Evolutionary conservation across 1,284 basidiomycete genomes (phyloP), one percentile per base, ranked within the genome.

Genomic region (Apiotrichum gamsii): DNA sequence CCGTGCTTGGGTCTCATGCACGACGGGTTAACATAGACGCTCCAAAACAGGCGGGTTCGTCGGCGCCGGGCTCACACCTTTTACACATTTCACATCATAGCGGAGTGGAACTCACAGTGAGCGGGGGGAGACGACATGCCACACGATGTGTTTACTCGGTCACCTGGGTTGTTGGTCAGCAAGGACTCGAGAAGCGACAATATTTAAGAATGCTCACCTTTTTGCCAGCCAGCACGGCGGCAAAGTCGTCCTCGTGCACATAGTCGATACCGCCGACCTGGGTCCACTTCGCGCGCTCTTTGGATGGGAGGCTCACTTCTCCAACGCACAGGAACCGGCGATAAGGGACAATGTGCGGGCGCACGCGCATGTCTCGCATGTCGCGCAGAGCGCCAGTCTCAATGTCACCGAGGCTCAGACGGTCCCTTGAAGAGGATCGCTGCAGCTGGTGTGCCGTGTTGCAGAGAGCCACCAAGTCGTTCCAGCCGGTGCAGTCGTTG

Each of bases 321-420:
- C 60, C 64, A 10, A 69, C 51, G 47, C 61, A 62, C 2, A 69
- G 34, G 32, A 54, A 67, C 13, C 63, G 51, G 25, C 60, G 49
- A 43, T 65, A 66, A 13, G 59, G 58, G 9, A 61, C 35, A 1
- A 61, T 14, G 44, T 67, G 57, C 6, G 62, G 60, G 32, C 57
- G 43, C 10, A 39, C 38, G 19, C 57, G 47, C 60, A 69, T 64
- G 5, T 21, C 47, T 10, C 35, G 40, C 18, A 66, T 33, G 47
- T 67, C 67, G n/a, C 43, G 39, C 14, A 64, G 18, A 19, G 59
- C 61, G 0, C 33, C 43, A 24, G 23, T 19, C 38, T 65, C 60
- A 18, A 63, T 47, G 21, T 54, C 47, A n/a, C 39, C 31, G 16
- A 55, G 35, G 6, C 25, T 28, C 8, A 28, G 25, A 28, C 8